These are phyloP conservation scores for Hirsutella thompsonii DNA, from an alignment of 2,329 filamentous ascomycete species.

Conservation along the genomic window DNA sequence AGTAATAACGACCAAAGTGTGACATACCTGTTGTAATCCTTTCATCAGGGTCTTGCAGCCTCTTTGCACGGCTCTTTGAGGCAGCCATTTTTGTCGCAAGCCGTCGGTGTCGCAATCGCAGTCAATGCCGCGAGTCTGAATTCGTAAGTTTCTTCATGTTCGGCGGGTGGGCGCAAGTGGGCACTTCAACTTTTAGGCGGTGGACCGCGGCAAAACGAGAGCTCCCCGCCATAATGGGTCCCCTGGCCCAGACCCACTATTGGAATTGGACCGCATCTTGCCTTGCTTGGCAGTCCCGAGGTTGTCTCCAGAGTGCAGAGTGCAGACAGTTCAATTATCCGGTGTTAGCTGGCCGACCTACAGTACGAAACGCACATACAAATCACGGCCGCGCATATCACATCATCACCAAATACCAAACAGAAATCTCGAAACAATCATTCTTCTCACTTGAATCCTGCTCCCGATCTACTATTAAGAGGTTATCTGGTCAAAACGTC, in stretches of 20 bases:
- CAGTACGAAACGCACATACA: no score
- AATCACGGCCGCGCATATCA: no score
- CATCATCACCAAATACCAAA: no score
- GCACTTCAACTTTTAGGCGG: slow-evolving; percentile 37
- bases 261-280: background rate
- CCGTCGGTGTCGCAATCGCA: slow-evolving; percentile 1
- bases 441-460: no score
- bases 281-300: no score
- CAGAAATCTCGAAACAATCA: no score
- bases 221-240: background rate
- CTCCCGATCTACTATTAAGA: no score
- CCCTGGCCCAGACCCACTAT: background rate
- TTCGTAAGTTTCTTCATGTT: slow-evolving; percentile 16
- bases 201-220: slow-evolving; percentile 28
- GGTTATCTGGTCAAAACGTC: no score
- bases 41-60: slow-evolving; percentile 51
- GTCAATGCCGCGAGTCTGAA: slow-evolving; percentile 4
- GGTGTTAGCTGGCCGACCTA: no score
- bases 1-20: background rate
- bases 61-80: slow-evolving; percentile 39
- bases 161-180: background rate
- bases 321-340: no score
- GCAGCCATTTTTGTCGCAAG: slow-evolving; percentile 33
- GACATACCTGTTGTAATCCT: slow-evolving; percentile 45
- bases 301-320: no score